Conservation (phyloP, 2,329 filamentous ascomycete genomes). For the Fusarium lateritium region DNA sequence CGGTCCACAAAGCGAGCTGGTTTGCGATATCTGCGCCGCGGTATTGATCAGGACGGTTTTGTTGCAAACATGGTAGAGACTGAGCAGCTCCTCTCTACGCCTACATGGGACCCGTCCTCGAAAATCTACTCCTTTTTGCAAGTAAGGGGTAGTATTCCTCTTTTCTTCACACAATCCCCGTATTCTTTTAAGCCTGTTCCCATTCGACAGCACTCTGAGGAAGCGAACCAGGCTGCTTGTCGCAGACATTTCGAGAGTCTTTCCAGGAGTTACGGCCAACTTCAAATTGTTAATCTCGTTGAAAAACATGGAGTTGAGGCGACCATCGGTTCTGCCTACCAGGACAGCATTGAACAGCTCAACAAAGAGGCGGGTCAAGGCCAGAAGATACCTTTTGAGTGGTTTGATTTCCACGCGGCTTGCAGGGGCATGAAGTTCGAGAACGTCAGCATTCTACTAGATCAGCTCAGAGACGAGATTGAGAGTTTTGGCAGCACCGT, state of each 20-base stretch:
- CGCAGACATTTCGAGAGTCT: constrained; percentile 83
- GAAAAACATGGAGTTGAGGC: constrained; percentile 90
- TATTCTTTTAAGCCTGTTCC: constrained; percentile 94
- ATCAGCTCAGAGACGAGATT: constrained; percentile 77
- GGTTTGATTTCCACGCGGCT: constrained; percentile 96
- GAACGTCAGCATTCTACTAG: constrained; percentile 86
- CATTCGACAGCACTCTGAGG: constrained; percentile 82
- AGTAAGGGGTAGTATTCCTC: constrained; percentile 88
- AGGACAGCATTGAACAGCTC: constrained; percentile 75
- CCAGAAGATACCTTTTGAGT: constrained; percentile 76
- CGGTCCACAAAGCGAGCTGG: constrained; percentile 89
- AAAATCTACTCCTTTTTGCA: constrained; percentile 89
- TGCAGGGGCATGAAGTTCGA: constrained; percentile 99
- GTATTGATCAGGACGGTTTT: constrained; percentile 90
- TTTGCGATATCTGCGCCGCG: constrained; percentile 89
- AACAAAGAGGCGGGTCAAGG: constrained; percentile 72
- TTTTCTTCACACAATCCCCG: constrained; percentile 95
- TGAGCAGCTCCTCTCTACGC: constrained; percentile 88
- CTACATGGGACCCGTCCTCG: constrained; percentile 72
- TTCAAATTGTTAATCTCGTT: constrained; percentile 87
- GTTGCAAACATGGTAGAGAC: constrained; percentile 95
- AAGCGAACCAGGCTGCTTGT: constrained; percentile 84
- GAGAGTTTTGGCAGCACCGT: constrained; percentile 81
- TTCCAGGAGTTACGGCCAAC: constrained; percentile 76
- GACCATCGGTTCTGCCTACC: constrained; percentile 83